Evolutionary conservation across 106 monocot species (phyloP).

Genomic region (Dendrobium chrysotoxum): DNA sequence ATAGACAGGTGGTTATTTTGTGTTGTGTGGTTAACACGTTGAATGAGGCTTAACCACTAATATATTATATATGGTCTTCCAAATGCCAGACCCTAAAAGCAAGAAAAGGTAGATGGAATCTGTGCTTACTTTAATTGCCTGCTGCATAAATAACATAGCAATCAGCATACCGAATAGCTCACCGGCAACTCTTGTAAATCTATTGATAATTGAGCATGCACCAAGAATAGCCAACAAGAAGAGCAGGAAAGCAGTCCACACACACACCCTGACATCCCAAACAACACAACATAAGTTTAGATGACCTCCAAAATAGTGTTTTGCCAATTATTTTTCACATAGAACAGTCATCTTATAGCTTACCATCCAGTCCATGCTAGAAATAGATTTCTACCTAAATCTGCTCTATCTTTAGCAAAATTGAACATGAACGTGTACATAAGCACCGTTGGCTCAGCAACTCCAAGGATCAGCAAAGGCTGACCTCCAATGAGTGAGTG

Average conservation of each 20-base stretch:
- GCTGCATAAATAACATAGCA: conserved; percentile 84
- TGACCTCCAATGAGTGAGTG: conserved; percentile 64
- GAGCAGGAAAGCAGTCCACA: conserved; percentile 74
- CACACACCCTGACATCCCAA: conserved; percentile 57
- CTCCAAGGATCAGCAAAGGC: conserved; percentile 43
- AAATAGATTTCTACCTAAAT: conserved; percentile 29
- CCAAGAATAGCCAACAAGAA: conserved; percentile 65
- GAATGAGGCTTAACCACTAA: no score
- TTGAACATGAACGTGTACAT: conserved; percentile 80
- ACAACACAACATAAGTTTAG: not conserved
- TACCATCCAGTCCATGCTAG: conserved; percentile 14
- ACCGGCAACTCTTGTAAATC: conserved; percentile 81
- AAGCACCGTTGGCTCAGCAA: conserved; percentile 44
- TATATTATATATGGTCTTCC: no score
- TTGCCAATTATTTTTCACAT: no score
- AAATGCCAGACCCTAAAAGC: no score
- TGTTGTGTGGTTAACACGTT: no score
- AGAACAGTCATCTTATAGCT: not conserved
- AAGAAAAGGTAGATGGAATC: no score
- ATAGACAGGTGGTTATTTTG: no score
- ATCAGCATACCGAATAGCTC: conserved; percentile 86
- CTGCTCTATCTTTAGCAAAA: conserved; percentile 55
- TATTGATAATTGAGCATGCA: conserved; percentile 80
- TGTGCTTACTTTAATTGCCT: conserved; percentile 58
- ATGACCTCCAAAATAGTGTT: not conserved